Evolutionary conservation across 1,284 basidiomycete species (phyloP).

Genomic region (Austroboletus rostrupii): DNA sequence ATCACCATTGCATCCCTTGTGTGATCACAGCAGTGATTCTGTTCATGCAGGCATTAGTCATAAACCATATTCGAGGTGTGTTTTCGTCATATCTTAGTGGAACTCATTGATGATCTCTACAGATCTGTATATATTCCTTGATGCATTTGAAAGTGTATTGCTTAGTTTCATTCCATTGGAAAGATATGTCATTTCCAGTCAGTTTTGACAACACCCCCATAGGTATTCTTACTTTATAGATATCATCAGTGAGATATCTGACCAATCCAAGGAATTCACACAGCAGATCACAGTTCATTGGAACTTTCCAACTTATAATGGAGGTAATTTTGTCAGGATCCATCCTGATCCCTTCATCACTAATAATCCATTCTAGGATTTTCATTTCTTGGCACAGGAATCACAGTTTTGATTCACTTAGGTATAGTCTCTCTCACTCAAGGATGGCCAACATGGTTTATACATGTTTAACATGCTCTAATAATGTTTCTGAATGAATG

Average conservation of each 20-base stretch:
- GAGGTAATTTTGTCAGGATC: slow-evolving; percentile 34
- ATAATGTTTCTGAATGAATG: slow-evolving; percentile 31
- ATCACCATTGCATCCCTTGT: too few species aligned
- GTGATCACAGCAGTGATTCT: too few species aligned
- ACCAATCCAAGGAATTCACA: slow-evolving; percentile 31
- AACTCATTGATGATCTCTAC: slow-evolving; percentile 24
- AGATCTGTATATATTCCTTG: slow-evolving; percentile 22
- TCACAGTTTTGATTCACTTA: slow-evolving; percentile 30
- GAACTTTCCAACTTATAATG: slow-evolving; percentile 32
- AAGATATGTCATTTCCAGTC: slow-evolving; percentile 25
- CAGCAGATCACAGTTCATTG: slow-evolving; percentile 23
- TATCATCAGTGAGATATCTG: slow-evolving; percentile 30
- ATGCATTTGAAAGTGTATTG: slow-evolving; percentile 35
- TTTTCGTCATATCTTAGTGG: slow-evolving; percentile 1
- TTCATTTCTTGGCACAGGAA: too few species aligned
- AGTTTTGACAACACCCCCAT: slow-evolving; percentile 30
- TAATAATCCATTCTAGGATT: too few species aligned
- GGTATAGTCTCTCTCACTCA: slow-evolving; percentile 25
- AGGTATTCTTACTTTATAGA: slow-evolving; percentile 23
- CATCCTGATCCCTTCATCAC: too few species aligned
- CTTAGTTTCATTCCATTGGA: slow-evolving; percentile 30
- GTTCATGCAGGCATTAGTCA: too few species aligned
- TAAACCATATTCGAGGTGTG: too few species aligned
- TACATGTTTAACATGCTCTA: slow-evolving; percentile 34
- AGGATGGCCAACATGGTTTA: slow-evolving; percentile 29